Percentiles rank a stretch among this genome's conserved stretches.
Conservation (phyloP, 352 stramenopile species). For the Phytophthora sp. region DNA sequence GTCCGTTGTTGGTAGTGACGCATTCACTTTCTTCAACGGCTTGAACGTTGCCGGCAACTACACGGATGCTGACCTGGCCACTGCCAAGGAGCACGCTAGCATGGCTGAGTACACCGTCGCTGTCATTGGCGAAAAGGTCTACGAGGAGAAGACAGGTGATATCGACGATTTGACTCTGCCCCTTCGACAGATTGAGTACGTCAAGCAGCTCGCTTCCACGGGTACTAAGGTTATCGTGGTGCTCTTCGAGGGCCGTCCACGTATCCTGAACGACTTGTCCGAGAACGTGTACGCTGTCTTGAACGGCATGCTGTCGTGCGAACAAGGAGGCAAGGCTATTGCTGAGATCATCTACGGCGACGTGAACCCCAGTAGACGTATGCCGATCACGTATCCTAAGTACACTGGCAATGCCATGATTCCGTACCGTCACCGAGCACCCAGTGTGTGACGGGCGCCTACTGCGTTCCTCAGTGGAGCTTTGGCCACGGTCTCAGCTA, state of each 20-base stretch:
- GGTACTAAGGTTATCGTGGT: conserved; percentile 71
- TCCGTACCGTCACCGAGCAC: conserved; percentile 15
- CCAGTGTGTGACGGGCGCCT: conserved; percentile 39
- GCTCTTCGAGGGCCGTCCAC: conserved; percentile 65
- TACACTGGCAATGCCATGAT: conserved; percentile 32
- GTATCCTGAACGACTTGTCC: conserved; percentile 53
- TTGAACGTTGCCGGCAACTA: no score
- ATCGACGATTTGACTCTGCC: no score
- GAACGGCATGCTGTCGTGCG: conserved; percentile 67
- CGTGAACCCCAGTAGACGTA: conserved; percentile 4
- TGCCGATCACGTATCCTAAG: conserved; percentile 75
- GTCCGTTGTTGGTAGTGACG: not conserved
- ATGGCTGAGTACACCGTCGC: no score
- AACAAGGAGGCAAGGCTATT: conserved; percentile 75
- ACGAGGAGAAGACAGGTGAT: no score
- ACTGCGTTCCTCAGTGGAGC: conserved; percentile 56
- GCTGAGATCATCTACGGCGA: conserved; percentile 65
- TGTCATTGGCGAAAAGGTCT: no score
- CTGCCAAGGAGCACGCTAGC: no score
- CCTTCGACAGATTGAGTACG: no score
- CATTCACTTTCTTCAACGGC: conserved; percentile 46
- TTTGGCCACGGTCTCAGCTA: conserved; percentile 72
- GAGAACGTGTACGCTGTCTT: conserved; percentile 66
- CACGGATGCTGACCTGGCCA: no score
- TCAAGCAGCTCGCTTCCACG: conserved; percentile 37